These are phyloP conservation scores for Salix brachista DNA, from an alignment of 345 rosid genomes.

Conservation along the genomic window DNA sequence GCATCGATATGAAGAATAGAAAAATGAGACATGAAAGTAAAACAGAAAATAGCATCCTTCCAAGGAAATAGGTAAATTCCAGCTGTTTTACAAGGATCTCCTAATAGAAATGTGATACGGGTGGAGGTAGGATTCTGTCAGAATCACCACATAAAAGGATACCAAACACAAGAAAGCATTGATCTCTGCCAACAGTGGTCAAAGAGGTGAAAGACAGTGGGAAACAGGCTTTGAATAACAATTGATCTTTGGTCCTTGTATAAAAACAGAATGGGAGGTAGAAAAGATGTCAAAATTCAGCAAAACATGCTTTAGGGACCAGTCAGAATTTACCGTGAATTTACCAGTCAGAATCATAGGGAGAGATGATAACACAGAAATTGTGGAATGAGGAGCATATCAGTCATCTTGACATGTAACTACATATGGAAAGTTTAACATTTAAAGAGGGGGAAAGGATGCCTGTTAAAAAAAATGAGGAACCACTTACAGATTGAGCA, in stretches of 20 bases:
- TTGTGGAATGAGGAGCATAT: background rate
- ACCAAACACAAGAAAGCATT: background rate
- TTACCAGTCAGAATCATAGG: background rate
- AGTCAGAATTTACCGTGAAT: background rate
- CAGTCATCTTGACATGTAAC: background rate
- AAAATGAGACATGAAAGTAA: background rate
- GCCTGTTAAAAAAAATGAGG: background rate
- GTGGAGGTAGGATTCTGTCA: background rate
- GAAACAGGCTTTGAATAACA: background rate
- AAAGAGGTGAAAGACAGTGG: background rate
- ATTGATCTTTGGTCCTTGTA: background rate
- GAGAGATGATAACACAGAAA: background rate
- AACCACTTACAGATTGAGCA: slow-evolving; percentile 77
- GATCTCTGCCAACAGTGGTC: background rate
- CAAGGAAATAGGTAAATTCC: background rate
- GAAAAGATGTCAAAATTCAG: background rate
- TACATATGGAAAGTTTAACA: background rate
- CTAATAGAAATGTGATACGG: background rate
- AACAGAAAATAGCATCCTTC: background rate
- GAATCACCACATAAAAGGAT: background rate
- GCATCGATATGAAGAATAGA: background rate
- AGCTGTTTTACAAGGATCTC: background rate
- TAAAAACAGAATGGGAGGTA: background rate
- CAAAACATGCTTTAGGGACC: background rate
- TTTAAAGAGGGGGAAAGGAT: background rate